Evolutionary conservation across 75 land plant genomes (phyloP).

Genomic region (Chamaecyparis obtusa): DNA sequence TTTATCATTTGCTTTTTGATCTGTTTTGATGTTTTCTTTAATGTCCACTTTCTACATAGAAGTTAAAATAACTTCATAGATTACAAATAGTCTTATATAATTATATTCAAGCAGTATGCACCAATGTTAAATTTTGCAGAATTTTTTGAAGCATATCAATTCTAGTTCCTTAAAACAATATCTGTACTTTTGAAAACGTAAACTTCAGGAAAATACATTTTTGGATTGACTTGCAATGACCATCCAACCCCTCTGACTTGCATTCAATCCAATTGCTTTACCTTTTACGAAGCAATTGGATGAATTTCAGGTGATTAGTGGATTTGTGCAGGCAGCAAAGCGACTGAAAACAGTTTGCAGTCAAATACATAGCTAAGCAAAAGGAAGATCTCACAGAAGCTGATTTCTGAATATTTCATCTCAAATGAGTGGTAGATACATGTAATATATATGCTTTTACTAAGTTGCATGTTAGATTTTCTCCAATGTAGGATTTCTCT

Average conservation of each 20-base stretch:
- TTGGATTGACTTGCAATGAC: neutral
- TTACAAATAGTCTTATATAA: neutral
- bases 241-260: neutral
- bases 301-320: slow-evolving; percentile 42
- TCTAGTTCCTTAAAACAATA: neutral
- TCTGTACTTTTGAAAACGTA: neutral
- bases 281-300: slow-evolving; percentile 29
- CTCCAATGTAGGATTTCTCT: neutral
- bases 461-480: neutral
- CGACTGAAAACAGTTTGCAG: slow-evolving; percentile 27
- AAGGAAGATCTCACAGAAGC: neutral
- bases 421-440: slow-evolving; percentile 1
- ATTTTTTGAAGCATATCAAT: neutral
- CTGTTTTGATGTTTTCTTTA: neutral
- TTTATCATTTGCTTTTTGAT: neutral
- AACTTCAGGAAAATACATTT: neutral
- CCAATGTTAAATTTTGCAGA: neutral
- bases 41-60: neutral
- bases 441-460: slow-evolving; percentile 6
- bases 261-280: slow-evolving; percentile 8
- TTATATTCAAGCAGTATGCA: neutral
- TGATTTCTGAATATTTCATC: neutral
- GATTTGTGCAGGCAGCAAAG: slow-evolving; percentile 55
- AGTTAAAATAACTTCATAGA: neutral
- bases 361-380: neutral